Conservation (phyloP, 768 basidiomycete species). For the Dacryopinax spathularia region DNA sequence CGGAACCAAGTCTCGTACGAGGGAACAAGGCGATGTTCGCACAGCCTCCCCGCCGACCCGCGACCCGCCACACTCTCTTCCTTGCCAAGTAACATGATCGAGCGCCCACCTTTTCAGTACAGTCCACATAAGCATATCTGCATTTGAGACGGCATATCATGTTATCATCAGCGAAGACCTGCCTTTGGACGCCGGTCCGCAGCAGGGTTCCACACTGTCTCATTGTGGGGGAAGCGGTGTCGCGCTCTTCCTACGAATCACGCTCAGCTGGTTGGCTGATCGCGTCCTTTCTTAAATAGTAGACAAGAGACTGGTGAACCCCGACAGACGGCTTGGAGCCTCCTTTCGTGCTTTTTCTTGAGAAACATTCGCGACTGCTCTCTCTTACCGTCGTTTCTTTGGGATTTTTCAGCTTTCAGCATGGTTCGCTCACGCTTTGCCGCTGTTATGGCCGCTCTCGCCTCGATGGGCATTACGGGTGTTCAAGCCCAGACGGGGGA, state of each 20-base stretch:
- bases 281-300: background rate
- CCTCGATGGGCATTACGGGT: background rate
- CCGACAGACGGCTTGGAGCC: no score
- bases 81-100: background rate
- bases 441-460: background rate
- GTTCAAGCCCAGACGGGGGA: background rate
- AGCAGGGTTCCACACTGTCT: background rate
- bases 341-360: background rate
- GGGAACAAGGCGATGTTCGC: background rate
- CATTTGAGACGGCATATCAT: conserved; percentile 2
- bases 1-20: background rate
- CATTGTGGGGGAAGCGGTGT: no score
- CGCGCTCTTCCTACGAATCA: no score
- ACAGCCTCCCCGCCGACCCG: background rate
- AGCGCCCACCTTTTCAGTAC: background rate
- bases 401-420: background rate
- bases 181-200: background rate
- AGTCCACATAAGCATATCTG: background rate
- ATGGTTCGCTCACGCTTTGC: background rate
- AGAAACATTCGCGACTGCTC: background rate
- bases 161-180: background rate
- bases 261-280: background rate
- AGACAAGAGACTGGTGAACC: no score
- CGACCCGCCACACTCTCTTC: background rate
- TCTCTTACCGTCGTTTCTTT: background rate